Percentiles rank a stretch among this genome's conserved stretches.
phyloP scores from a whole-genome alignment of 345 rosid species.

The Anastatica hierochuntica region DNA sequence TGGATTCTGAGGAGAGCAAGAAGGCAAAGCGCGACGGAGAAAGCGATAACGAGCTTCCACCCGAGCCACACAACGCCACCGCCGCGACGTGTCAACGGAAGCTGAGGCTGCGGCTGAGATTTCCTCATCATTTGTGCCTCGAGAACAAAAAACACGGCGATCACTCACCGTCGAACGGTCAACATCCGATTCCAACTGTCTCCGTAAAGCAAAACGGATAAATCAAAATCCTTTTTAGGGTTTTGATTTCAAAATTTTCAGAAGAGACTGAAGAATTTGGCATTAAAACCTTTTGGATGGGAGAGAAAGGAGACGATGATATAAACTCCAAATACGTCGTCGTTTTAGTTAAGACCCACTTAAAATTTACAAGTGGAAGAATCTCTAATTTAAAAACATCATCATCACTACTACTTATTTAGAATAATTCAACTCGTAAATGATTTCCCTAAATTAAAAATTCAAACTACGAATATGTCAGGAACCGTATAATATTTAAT shows the following conservation, averaged over 20 bases:
- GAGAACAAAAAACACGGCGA: not conserved
- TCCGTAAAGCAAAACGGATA: not conserved
- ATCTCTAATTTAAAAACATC: too few species aligned
- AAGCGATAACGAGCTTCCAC: conserved; percentile 53
- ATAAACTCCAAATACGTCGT: not conserved
- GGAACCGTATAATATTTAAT: too few species aligned
- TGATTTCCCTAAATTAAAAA: too few species aligned
- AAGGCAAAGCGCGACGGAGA: conserved; percentile 51
- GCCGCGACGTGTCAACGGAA: conserved; percentile 26
- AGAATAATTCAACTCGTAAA: too few species aligned
- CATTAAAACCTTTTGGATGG: not conserved
- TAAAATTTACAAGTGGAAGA: too few species aligned
- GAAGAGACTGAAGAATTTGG: not conserved
- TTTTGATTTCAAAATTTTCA: not conserved
- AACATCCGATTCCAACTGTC: not conserved
- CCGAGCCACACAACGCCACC: conserved; percentile 43
- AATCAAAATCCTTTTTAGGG: not conserved
- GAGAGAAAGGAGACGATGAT: not conserved
- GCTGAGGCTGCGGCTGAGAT: conserved; percentile 8
- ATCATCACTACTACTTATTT: too few species aligned
- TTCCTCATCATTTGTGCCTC: conserved; percentile 45
- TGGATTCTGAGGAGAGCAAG: conserved; percentile 56
- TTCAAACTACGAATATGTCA: too few species aligned
- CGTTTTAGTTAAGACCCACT: too few species aligned
- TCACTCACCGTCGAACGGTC: conserved; percentile 6